Percentiles rank a stretch among this genome's conserved stretches.
Evolutionary conservation across 768 basidiomycete genomes (phyloP).

Genomic region (Suillus brevipes): DNA sequence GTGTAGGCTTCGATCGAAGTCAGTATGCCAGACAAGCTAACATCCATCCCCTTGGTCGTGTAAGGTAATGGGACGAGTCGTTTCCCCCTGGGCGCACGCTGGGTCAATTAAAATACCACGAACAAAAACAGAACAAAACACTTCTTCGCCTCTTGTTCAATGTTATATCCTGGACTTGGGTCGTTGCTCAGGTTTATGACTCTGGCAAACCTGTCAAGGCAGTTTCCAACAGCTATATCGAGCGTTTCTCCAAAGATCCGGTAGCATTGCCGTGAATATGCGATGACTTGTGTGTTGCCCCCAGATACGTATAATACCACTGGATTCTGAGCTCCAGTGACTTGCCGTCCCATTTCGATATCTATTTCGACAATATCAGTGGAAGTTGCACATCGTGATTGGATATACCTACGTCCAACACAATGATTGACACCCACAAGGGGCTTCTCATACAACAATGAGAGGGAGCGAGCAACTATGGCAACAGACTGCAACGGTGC

Average conservation of each 20-base stretch:
- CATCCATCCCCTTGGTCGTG: slow-evolving; percentile 97
- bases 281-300: slow-evolving; percentile 98
- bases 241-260: slow-evolving; percentile 98
- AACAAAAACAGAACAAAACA: slow-evolving; percentile 30
- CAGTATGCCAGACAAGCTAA: slow-evolving; percentile 93
- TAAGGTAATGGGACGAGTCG: slow-evolving; percentile 85
- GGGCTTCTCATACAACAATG: slow-evolving; percentile 86
- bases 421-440: slow-evolving; percentile 99
- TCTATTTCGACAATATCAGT: slow-evolving; percentile 48
- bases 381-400: background rate
- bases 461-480: slow-evolving; percentile 87
- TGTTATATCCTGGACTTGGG: slow-evolving; percentile 95
- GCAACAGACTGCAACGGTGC: slow-evolving; percentile 95
- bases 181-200: slow-evolving; percentile 95
- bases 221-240: slow-evolving; percentile 99
- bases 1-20: slow-evolving; percentile 89
- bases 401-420: slow-evolving; percentile 76
- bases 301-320: slow-evolving; percentile 98
- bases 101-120: slow-evolving; percentile 2
- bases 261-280: slow-evolving; percentile 96
- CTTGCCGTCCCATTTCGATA: slow-evolving; percentile 97
- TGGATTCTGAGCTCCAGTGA: slow-evolving; percentile 93
- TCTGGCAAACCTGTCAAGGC: slow-evolving; percentile 94
- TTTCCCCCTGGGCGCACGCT: slow-evolving; percentile 60
- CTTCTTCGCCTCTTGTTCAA: slow-evolving; percentile 95